These are phyloP conservation scores for Gypsophila paniculata DNA, from an alignment of 179 eudicot genomes.

Conservation along the genomic window DNA sequence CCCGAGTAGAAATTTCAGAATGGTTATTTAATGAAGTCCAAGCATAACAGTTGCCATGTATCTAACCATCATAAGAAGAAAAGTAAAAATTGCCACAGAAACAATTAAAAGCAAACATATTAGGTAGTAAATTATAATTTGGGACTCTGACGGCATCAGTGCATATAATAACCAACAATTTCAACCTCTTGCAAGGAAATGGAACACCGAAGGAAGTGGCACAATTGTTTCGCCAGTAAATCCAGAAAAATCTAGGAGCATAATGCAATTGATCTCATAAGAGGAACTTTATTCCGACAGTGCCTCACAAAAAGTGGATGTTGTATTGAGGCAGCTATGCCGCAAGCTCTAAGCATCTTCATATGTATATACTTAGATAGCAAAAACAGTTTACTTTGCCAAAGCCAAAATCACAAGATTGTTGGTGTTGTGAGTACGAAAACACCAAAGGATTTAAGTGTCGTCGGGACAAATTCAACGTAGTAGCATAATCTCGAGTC, in stretches of 20 bases:
- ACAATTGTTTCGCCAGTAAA: not conserved
- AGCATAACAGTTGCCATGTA: not conserved
- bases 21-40: not conserved
- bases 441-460: no score
- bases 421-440: no score
- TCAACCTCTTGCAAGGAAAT: not conserved
- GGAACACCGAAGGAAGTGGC: not conserved
- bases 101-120: no score
- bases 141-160: not conserved
- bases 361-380: not conserved
- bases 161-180: not conserved
- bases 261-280: not conserved
- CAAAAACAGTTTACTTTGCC: not conserved
- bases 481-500: no score
- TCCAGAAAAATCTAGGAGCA: constrained; percentile 1
- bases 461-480: no score
- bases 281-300: not conserved
- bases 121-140: no score
- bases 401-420: not conserved
- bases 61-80: no score
- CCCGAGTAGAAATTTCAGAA: not conserved
- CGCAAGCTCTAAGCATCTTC: not conserved
- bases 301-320: not conserved
- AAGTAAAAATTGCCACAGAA: no score
- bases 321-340: not conserved